These are phyloP conservation scores for Curvularia spicifera DNA, from an alignment of 2,329 filamentous ascomycete species.

Conservation along the genomic window DNA sequence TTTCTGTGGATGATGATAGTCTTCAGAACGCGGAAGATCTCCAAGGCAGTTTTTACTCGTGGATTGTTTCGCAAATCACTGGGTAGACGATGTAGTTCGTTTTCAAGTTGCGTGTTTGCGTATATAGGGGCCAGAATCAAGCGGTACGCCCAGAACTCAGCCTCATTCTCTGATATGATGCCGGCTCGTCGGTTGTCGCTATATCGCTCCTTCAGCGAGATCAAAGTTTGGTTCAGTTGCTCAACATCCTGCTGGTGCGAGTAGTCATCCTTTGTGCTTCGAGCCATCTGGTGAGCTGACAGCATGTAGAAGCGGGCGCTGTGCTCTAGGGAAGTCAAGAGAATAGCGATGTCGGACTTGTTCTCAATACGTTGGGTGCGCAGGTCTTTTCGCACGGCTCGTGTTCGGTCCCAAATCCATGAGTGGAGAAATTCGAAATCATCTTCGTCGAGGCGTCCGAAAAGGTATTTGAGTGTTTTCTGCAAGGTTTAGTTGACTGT, in stretches of 20 bases:
- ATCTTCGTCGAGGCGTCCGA: slow-evolving; percentile 58
- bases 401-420: slow-evolving; percentile 70
- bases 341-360: slow-evolving; percentile 59
- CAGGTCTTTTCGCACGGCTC: slow-evolving; percentile 69
- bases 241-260: slow-evolving; percentile 66
- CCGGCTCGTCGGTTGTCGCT: slow-evolving; percentile 49
- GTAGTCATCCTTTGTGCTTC: slow-evolving; percentile 53
- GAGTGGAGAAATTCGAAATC: slow-evolving; percentile 59
- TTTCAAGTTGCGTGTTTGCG: slow-evolving; percentile 59
- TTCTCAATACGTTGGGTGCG: slow-evolving; percentile 67
- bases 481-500: slow-evolving; percentile 28
- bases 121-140: slow-evolving; percentile 56
- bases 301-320: slow-evolving; percentile 70
- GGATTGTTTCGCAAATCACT: slow-evolving; percentile 57
- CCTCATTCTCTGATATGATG: slow-evolving; percentile 62
- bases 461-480: slow-evolving; percentile 54
- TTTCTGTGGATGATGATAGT: slow-evolving; percentile 58
- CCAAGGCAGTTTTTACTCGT: slow-evolving; percentile 63
- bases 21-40: slow-evolving; percentile 62
- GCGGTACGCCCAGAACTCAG: slow-evolving; percentile 69
- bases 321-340: slow-evolving; percentile 66
- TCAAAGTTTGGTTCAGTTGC: slow-evolving; percentile 67
- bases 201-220: slow-evolving; percentile 63
- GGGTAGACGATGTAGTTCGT: slow-evolving; percentile 64
- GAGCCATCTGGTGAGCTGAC: slow-evolving; percentile 63